phyloP scores from a whole-genome alignment of 371 early-diverging fungal species.

The Apophysomyces ossiformis region DNA sequence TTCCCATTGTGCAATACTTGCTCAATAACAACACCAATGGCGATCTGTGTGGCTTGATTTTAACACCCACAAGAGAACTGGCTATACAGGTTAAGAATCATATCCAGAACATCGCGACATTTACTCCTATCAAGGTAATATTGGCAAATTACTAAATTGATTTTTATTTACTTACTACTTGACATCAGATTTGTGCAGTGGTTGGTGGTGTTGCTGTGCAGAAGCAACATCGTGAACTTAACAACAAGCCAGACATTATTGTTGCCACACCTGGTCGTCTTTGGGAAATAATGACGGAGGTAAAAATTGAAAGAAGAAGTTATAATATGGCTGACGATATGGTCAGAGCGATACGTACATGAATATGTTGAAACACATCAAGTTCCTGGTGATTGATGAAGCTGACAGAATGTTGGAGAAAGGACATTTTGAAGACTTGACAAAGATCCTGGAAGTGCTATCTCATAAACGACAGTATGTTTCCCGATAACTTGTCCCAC shows the following conservation, averaged over 20 bases:
- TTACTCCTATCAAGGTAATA: slow-evolving; percentile 54
- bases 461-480: slow-evolving; percentile 55
- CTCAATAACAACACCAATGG: slow-evolving; percentile 44
- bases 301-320: slow-evolving; percentile 14
- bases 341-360: slow-evolving; percentile 56
- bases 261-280: slow-evolving; percentile 99
- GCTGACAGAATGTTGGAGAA: slow-evolving; percentile 97
- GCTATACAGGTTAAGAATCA: slow-evolving; percentile 90
- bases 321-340: not conserved
- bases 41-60: slow-evolving; percentile 59
- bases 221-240: slow-evolving; percentile 85
- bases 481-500: not conserved
- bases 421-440: slow-evolving; percentile 88
- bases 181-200: slow-evolving; percentile 61
- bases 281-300: slow-evolving; percentile 87
- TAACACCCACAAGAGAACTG: slow-evolving; percentile 94
- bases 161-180: not conserved
- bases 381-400: slow-evolving; percentile 93
- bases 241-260: slow-evolving; percentile 80
- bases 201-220: slow-evolving; percentile 95
- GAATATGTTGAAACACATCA: slow-evolving; percentile 55
- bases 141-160: not conserved
- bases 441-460: slow-evolving; percentile 63
- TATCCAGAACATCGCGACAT: slow-evolving; percentile 64
- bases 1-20: slow-evolving; percentile 81